Conservation (phyloP, 2,329 filamentous ascomycete genomes). For the Nannizzia gypsea region DNA sequence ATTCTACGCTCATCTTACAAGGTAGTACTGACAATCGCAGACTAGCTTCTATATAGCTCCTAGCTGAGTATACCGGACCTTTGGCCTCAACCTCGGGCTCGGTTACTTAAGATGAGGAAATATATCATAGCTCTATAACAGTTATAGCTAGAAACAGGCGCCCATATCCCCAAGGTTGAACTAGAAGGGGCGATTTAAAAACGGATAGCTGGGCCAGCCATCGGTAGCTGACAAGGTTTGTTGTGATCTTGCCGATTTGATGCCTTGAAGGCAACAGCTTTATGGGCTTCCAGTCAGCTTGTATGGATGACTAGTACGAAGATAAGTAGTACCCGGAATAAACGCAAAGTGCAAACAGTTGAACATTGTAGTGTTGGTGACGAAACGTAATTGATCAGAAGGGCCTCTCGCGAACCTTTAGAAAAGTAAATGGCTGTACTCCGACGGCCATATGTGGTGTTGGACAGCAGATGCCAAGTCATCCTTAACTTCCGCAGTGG, state of each 20-base stretch:
- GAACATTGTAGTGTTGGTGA: neutral
- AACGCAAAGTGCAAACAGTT: neutral
- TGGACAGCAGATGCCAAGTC: neutral
- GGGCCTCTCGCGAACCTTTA: neutral
- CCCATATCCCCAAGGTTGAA: neutral
- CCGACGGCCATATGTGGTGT: neutral
- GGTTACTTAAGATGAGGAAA: neutral
- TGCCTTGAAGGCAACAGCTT: too few species aligned
- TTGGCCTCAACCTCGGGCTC: neutral
- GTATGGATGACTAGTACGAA: neutral
- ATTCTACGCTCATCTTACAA: too few species aligned
- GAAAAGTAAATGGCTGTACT: neutral
- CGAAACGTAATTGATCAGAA: neutral
- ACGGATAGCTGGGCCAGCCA: slow-evolving; percentile 46
- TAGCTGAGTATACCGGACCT: neutral
- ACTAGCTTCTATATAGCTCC: too few species aligned
- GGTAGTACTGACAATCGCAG: too few species aligned
- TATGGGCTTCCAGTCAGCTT: too few species aligned
- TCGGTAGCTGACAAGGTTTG: slow-evolving; percentile 48
- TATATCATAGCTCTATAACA: neutral
- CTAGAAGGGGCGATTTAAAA: neutral
- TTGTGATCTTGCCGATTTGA: too few species aligned
- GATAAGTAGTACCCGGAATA: neutral
- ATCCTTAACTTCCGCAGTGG: neutral
- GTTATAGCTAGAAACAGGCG: neutral